Base-by-base conservation (phyloP, 1,284 basidiomycete genomes). In the Tilletia walkeri region DNA sequence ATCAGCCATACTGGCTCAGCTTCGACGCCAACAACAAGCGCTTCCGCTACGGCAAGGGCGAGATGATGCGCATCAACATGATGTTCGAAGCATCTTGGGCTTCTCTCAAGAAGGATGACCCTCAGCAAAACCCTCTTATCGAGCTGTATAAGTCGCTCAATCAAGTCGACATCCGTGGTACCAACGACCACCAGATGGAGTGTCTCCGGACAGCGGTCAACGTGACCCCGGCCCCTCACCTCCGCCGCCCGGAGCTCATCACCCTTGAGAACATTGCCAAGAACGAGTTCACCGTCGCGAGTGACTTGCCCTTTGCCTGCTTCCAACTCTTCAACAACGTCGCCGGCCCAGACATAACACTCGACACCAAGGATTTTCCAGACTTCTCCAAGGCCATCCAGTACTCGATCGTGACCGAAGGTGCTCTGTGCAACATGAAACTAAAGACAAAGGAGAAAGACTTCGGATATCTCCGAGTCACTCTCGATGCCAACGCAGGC, bases 1-100 rank as follows among this genome's bases (percentile, higher is more conserved):
- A 53, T 53, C 50, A 53, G 50, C 50, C 50, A 7, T 53, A 53
- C 50, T 53, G 50, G 50, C 50, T 53, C 50, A 53, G 50, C 50
- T 53, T 53, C n/a, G 50, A 53, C 4, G 50, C 50, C 6, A 7
- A 53, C 9, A 53, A 53, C n/a, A n/a, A 53, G 18, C 50, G 50
- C 7, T 30, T 53, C 50, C 50, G 50, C 9, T 53, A 53, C 24
- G 50, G 50, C 18, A 53, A 53, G 50, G 50, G 50, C 9, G 50
- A 53, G 50, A 53, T 53, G 50, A 53, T 53, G 50, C 24, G 24
- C 50, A n/a, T 53, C 9, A 53, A 53, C 50, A 53, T 53, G 50
- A 9, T 53, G 12, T 7, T 53, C 50, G 50, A 53, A n/a, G 10
- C 24, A n/a, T 53, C 50, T 18, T 53, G 50, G 50, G 7, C 48